phyloP scores from a whole-genome alignment of 768 basidiomycete genomes.

The Phanerodontia chrysosporium region DNA sequence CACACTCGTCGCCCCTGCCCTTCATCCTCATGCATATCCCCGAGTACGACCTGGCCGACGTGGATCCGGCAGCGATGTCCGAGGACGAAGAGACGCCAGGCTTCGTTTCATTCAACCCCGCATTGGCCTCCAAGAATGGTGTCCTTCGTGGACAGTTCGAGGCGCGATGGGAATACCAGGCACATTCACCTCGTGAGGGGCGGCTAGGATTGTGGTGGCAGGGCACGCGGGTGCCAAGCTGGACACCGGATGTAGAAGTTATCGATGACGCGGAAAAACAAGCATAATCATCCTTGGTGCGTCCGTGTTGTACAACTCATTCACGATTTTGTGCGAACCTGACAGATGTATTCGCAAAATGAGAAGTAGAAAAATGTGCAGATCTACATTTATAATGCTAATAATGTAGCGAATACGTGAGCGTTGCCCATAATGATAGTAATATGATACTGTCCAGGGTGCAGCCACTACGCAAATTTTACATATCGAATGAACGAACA shows the following conservation, averaged over 20 bases:
- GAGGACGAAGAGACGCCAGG: constrained; percentile 30
- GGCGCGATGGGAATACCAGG: constrained; percentile 57
- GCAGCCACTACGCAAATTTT: no score
- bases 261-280: neutral
- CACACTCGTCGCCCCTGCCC: constrained; percentile 71
- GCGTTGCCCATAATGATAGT: no score
- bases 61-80: neutral
- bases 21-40: constrained; percentile 80
- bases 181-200: constrained; percentile 12
- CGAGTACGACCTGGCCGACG: constrained; percentile 19
- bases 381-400: no score
- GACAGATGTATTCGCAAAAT: no score
- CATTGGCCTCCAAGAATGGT: constrained; percentile 50
- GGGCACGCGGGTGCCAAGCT: constrained; percentile 28
- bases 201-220: constrained; percentile 43
- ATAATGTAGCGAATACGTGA: no score
- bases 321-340: no score
- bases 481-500: neutral
- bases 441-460: no score
- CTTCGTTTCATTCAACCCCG: constrained; percentile 65
- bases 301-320: no score
- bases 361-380: no score
- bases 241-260: constrained; percentile 29
- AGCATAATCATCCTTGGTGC: neutral
- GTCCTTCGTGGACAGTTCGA: constrained; percentile 59